phyloP scores from a whole-genome alignment of 495 filamentous ascomycete genomes.

The Aspergillus asperescens region DNA sequence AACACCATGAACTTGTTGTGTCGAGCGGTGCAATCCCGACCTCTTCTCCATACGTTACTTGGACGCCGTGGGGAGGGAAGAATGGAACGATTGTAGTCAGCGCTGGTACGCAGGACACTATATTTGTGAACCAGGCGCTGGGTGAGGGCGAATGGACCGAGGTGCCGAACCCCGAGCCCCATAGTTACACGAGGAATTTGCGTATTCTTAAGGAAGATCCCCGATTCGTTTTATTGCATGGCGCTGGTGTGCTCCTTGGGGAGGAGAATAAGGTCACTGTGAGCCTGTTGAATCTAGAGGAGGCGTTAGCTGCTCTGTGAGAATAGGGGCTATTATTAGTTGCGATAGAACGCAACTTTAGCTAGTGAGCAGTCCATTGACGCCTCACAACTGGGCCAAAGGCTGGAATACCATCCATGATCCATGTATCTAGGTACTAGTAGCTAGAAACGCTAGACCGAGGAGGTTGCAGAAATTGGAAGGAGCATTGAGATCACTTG shows the following conservation, averaged over 20 bases:
- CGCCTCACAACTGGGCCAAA: no score
- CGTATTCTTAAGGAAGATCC: slow-evolving; percentile 35
- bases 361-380: no score
- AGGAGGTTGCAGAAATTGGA: background rate
- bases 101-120: slow-evolving; percentile 40
- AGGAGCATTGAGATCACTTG: background rate
- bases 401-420: no score
- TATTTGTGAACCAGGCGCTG: slow-evolving; percentile 55
- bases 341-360: no score
- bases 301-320: slow-evolving; percentile 7
- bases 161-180: slow-evolving; percentile 40
- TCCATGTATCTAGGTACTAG: no score
- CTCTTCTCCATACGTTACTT: slow-evolving; percentile 51
- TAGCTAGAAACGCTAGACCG: no score
- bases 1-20: slow-evolving; percentile 39
- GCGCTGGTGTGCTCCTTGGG: slow-evolving; percentile 25
- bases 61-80: slow-evolving; percentile 48
- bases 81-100: slow-evolving; percentile 57
- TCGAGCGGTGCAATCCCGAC: slow-evolving; percentile 47
- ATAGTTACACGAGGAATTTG: slow-evolving; percentile 48
- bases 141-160: slow-evolving; percentile 54
- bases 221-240: slow-evolving; percentile 22
- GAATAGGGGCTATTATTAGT: no score
- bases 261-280: slow-evolving; percentile 26
- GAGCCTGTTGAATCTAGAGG: slow-evolving; percentile 31